Evolutionary conservation across 140 eudicot genomes (phyloP).

Genomic region (Erigeron philadelphicus): DNA sequence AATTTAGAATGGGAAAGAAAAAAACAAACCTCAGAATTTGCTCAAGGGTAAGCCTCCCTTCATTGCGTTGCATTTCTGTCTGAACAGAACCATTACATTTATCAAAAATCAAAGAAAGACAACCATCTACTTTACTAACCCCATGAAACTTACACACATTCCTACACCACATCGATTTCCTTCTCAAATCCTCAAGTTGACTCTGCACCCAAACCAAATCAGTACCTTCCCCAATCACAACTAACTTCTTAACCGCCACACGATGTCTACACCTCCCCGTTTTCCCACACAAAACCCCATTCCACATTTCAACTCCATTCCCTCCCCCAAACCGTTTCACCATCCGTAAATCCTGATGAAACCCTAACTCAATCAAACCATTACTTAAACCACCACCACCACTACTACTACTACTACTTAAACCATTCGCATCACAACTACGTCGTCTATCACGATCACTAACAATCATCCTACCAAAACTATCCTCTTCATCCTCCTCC

Average conservation of each 20-base stretch:
- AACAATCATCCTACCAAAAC: not conserved
- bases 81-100: slow-evolving; percentile 71
- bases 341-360: slow-evolving; percentile 60
- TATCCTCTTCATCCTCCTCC: slow-evolving; percentile 27
- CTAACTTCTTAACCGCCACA: slow-evolving; percentile 86
- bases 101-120: slow-evolving; percentile 69
- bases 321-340: slow-evolving; percentile 58
- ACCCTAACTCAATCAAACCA: slow-evolving; percentile 51
- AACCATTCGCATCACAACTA: slow-evolving; percentile 11
- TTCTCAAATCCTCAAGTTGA: slow-evolving; percentile 67
- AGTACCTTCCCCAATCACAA: slow-evolving; percentile 50
- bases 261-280: slow-evolving; percentile 60
- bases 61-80: slow-evolving; percentile 80
- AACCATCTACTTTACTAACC: slow-evolving; percentile 43
- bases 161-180: slow-evolving; percentile 89
- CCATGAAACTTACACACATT: slow-evolving; percentile 93
- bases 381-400: slow-evolving; percentile 22
- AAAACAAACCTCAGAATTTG: slow-evolving; percentile 72
- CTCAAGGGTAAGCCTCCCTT: slow-evolving; percentile 90
- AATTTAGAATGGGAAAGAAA: not conserved
- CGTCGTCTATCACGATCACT: too few relatives aligned
- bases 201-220: slow-evolving; percentile 84
- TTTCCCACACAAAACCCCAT: slow-evolving; percentile 51
- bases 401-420: not conserved
- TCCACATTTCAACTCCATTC: slow-evolving; percentile 80